Evolutionary conservation across 768 basidiomycete genomes (phyloP).

Genomic region (Crassisporium funariophilum): DNA sequence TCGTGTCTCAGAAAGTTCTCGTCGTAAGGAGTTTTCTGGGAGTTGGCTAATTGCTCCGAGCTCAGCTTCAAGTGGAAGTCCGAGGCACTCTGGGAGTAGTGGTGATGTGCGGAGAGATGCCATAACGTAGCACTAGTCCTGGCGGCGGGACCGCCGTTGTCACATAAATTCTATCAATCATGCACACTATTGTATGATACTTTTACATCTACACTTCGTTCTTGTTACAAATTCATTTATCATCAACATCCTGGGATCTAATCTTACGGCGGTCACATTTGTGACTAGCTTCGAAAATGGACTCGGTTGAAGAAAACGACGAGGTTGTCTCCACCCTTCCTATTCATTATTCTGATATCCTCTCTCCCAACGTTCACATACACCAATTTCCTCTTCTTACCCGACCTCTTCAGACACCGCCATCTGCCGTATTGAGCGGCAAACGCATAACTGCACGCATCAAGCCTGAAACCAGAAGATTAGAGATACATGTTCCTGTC

Average conservation of each 20-base stretch:
- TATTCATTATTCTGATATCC: constrained; percentile 66
- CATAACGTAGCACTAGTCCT: background rate
- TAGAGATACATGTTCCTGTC: constrained; percentile 83
- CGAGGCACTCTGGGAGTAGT: background rate
- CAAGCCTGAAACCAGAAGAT: constrained; percentile 60
- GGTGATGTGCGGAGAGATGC: constrained; percentile 1
- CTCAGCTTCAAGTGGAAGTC: constrained; percentile 10
- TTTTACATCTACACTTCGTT: too few species aligned
- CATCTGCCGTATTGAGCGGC: constrained; percentile 70
- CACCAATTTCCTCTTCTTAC: constrained; percentile 82
- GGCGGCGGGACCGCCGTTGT: background rate
- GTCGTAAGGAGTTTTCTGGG: constrained; percentile 25
- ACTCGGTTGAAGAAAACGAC: constrained; percentile 46
- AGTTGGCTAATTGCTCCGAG: constrained; percentile 26
- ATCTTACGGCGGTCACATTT: constrained; percentile 2
- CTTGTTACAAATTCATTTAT: too few species aligned
- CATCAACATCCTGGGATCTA: constrained; percentile 2
- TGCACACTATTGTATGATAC: too few species aligned
- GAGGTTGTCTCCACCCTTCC: constrained; percentile 70
- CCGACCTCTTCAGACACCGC: constrained; percentile 74
- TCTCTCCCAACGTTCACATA: constrained; percentile 66
- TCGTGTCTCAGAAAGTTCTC: constrained; percentile 23
- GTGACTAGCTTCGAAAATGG: constrained; percentile 19
- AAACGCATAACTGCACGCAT: constrained; percentile 76
- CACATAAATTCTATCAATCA: too few species aligned